Evolutionary conservation across 169 alveolate species (phyloP), one percentile per base, ranked within the genome.

Genomic region (Eimeria praecox): DNA sequence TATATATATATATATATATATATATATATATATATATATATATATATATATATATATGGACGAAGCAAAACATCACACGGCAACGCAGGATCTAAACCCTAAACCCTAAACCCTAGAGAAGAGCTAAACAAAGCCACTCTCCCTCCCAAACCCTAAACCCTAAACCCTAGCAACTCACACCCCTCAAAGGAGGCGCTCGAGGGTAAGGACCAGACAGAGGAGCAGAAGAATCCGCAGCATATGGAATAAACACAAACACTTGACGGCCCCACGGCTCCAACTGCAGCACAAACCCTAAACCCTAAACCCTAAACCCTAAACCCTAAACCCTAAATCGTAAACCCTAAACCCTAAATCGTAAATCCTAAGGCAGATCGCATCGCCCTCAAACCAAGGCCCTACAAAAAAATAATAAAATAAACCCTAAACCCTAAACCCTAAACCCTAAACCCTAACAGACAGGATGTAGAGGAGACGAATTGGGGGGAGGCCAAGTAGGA

Each of bases 241-340:
- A 73, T 2, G 83, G 83, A n/a, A 22, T n/a, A 77, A 91, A 95
- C 56, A 95, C 94, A 49, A 95, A 77, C 35, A 95, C 54, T 80
- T 95, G 95, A 9, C 90, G 64, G 49, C 95, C 95, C 95, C 95
- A 95, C 35, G 95, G 95, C 94, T 90, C 95, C 22, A 95, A 30
- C 95, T 95, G 94, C 49, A 78, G 52, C 52, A 30, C 38, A 33
- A 89, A n/a, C 46, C 82, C 44, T 35, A 89, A 64, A 64, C 75
- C 75, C 75, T 64, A 64, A 64, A 16, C 75, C 75, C 75, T 64
- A 64, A 64, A 64, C 75, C 75, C 75, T 64, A 64, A n/a, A 64
- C 24, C 33, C 75, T n/a, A n/a, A n/a, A 64, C 75, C 75, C 75
- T 64, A 33, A 89, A n/a, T 10, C 82, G n/a, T 35, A 89, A 64